phyloP scores from a whole-genome alignment of 129 eudicot genomes.

The Smallanthus sonchifolius region DNA sequence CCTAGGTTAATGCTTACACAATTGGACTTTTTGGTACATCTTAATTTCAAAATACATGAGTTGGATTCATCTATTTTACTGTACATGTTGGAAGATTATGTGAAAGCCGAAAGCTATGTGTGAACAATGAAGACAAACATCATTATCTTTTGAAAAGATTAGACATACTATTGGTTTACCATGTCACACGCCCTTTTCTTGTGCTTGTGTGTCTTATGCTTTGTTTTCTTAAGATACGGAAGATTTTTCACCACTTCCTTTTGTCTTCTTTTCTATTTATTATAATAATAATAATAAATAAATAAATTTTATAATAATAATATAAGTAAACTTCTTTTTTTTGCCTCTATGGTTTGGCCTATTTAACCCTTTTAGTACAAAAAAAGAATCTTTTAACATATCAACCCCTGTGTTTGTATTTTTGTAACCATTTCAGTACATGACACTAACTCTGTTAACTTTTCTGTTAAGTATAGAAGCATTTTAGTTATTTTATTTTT shows the following conservation, averaged over 20 bases:
- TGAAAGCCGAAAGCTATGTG: conserved; percentile 15
- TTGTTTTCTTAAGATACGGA: conserved; percentile 32
- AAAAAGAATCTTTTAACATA: too few species aligned
- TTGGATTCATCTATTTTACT: background rate
- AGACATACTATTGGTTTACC: conserved; percentile 30
- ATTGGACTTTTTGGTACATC: background rate
- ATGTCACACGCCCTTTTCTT: conserved; percentile 6
- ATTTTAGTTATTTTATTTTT: too few species aligned
- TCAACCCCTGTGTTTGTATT: too few species aligned
- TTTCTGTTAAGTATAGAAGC: too few species aligned
- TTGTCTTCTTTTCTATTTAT: conserved; percentile 28
- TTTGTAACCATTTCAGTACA: too few species aligned
- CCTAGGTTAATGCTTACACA: background rate
- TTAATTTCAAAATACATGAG: background rate
- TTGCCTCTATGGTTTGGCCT: too few species aligned
- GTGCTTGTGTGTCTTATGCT: conserved; percentile 22
- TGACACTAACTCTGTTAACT: too few species aligned
- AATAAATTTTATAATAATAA: background rate
- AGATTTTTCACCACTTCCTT: conserved; percentile 41
- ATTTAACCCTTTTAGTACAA: too few species aligned
- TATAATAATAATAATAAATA: background rate
- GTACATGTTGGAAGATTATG: conserved; percentile 13
- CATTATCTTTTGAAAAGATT: conserved; percentile 17
- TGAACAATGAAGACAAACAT: conserved; percentile 8
- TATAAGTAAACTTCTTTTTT: too few species aligned